Conservation (phyloP, 768 basidiomycete species). For the Chlorophyllum brunneum region DNA sequence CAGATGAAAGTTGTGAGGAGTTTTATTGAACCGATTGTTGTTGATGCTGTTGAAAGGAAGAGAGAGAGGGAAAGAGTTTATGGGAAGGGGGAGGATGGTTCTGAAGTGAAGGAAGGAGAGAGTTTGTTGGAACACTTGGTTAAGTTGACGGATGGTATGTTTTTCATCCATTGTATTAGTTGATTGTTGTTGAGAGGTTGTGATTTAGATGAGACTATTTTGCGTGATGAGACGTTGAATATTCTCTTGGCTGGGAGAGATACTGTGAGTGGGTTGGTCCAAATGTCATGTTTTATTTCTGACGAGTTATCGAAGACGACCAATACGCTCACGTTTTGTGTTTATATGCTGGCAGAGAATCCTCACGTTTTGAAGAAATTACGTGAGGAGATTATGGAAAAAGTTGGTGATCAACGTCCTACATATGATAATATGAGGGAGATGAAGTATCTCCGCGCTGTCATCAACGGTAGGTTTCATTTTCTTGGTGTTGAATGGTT, state of each 20-base stretch:
- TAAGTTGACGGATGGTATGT: constrained; percentile 48
- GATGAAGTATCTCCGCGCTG: constrained; percentile 37
- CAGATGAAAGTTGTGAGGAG: constrained; percentile 44
- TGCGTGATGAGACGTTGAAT: constrained; percentile 16
- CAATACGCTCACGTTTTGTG: constrained; percentile 34
- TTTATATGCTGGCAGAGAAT: constrained; percentile 42
- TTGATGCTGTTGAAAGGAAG: constrained; percentile 41
- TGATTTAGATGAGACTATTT: neutral
- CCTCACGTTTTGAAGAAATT: constrained; percentile 36
- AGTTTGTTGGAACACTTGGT: constrained; percentile 51
- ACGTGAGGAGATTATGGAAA: constrained; percentile 36
- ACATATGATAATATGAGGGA: constrained; percentile 42
- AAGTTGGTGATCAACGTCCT: constrained; percentile 35
- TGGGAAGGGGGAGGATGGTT: constrained; percentile 19
- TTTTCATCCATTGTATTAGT: neutral
- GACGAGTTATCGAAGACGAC: constrained; percentile 27
- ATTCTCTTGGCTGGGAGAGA: constrained; percentile 18
- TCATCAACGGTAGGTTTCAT: constrained; percentile 27
- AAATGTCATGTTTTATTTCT: neutral
- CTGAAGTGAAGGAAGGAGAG: constrained; percentile 36
- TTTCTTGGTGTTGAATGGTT: neutral
- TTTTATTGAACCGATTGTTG: constrained; percentile 52
- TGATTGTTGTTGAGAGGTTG: neutral
- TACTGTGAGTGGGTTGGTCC: constrained; percentile 12
- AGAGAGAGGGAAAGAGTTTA: constrained; percentile 15